Percentiles rank a stretch among this genome's conserved stretches.
These are phyloP conservation scores for Rosa persica DNA, from an alignment of 306 rosid species.

Conservation along the genomic window DNA sequence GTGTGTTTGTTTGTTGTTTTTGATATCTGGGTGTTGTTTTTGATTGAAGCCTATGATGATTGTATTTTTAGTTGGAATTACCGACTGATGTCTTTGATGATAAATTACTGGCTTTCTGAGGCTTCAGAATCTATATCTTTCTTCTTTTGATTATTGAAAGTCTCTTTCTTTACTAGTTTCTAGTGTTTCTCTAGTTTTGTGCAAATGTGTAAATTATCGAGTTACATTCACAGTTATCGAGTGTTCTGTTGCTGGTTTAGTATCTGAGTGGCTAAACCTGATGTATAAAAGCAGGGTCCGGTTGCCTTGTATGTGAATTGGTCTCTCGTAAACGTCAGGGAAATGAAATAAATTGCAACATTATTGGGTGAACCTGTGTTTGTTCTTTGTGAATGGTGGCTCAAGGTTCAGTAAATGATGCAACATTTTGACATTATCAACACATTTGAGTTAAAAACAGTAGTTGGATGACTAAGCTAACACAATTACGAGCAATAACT, in stretches of 20 bases:
- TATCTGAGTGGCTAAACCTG: not conserved
- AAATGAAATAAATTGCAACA: constrained; percentile 36
- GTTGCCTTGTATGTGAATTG: constrained; percentile 40
- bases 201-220: too few species aligned
- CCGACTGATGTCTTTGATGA: constrained; percentile 71
- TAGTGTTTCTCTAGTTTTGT: too few species aligned
- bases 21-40: not conserved
- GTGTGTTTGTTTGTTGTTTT: not conserved
- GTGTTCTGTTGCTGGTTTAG: not conserved
- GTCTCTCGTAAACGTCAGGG: constrained; percentile 52
- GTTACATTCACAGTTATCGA: too few species aligned
- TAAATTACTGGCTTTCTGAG: constrained; percentile 61
- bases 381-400: constrained; percentile 30
- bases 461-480: too few species aligned
- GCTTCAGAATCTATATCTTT: constrained; percentile 36
- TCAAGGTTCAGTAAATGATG: constrained; percentile 74
- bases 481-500: too few species aligned
- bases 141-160: too few species aligned
- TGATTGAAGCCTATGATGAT: constrained; percentile 56
- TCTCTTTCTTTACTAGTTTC: too few species aligned
- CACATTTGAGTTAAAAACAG: too few species aligned
- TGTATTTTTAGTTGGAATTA: constrained; percentile 62
- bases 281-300: constrained; percentile 41
- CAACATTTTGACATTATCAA: too few species aligned
- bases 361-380: constrained; percentile 74